Evolutionary conservation across 2,329 filamentous ascomycete genomes (phyloP), one percentile per base, ranked within the genome.

Genomic region (Ophiostoma piceae): DNA sequence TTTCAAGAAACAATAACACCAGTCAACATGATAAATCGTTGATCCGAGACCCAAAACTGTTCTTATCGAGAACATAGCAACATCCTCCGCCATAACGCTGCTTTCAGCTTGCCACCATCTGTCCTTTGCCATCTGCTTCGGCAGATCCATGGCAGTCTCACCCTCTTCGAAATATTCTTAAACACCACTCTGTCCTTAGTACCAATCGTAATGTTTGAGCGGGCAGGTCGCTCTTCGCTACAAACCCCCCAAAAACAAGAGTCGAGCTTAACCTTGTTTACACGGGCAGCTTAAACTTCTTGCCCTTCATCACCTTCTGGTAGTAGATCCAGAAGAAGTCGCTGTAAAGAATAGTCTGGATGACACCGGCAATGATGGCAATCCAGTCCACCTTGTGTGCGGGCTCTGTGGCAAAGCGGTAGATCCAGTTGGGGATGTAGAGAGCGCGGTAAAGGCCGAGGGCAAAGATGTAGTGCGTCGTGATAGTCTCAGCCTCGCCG

Each of bases 301-400:
- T 91, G 75, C 91, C 91, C 83, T 94, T 92, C 81, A 94, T 83
- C 66, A 94, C 90, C 88, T 97, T 98, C 71, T 90, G 97, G 82
- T 97, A 99, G 84, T 99, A 99, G 77, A 99, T 94, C 85, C 94
- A 99, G 87, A 99, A 99, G 84, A 99, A 99, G 82, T 99, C 95
- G 73, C 92, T 96, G 83, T 99, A 99, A 71, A 99, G 84, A 67
- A 99, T 82, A 0, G 95, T 99, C 84, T 99, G 95, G 73, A 98
- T 82, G 70, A 98, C 85, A 14, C 95, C 95, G 3, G 96, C 95
- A 73, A 95, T 78, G 68, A 97, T 90, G 26, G 94, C 90, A 74
- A 97, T 96, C 73, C 89, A 91, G 78, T 98, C 94, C 75, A 90
- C 79, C 79, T 85, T 90, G 79, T 92, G 90, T 67, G 87, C 83